Percentiles rank a stretch among this genome's conserved stretches.
phyloP scores from a whole-genome alignment of 139 green algal species.

The Closterium sp. region DNA sequence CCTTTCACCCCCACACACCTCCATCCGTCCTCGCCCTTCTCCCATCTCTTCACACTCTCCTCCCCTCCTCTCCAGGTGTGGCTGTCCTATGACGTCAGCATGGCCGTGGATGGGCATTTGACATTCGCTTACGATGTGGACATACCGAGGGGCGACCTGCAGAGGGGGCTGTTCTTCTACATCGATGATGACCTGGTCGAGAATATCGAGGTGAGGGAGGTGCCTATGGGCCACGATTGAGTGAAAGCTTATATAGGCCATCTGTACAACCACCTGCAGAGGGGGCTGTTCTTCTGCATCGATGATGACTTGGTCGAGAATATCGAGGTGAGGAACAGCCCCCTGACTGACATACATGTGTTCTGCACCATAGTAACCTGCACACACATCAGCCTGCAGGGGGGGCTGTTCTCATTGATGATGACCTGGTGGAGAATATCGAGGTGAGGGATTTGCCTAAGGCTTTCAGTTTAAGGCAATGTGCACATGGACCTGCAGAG shows the following conservation, averaged over 20 bases:
- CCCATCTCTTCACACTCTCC: too few relatives aligned
- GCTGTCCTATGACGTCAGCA: conserved; percentile 6
- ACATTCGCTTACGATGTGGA: conserved; percentile 10
- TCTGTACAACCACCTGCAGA: too few relatives aligned
- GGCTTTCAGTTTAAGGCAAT: too few relatives aligned
- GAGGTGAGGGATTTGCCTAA: neutral
- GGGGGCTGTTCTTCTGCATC: conserved; percentile 19
- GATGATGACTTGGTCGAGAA: conserved; percentile 4
- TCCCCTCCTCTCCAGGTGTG: conserved; percentile 6
- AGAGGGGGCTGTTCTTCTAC: conserved; percentile 18
- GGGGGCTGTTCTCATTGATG: conserved; percentile 19
- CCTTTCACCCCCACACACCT: too few relatives aligned
- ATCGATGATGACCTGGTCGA: conserved; percentile 9
- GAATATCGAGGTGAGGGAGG: conserved; percentile 11
- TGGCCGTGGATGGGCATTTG: conserved; percentile 15
- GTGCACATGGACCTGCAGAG: too few relatives aligned
- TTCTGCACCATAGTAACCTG: too few relatives aligned
- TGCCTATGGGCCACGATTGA: too few relatives aligned
- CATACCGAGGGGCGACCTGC: neutral
- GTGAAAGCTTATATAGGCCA: too few relatives aligned
- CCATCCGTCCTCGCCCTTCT: too few relatives aligned
- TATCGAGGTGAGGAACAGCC: conserved; percentile 9
- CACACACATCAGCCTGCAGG: conserved; percentile 5
- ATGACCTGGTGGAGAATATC: neutral
- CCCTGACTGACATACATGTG: too few relatives aligned